Percentiles rank a stretch among this genome's conserved stretches.
These are phyloP conservation scores for Penicillium sp. DNA, from an alignment of 2,329 filamentous ascomycete species.

Conservation along the genomic window DNA sequence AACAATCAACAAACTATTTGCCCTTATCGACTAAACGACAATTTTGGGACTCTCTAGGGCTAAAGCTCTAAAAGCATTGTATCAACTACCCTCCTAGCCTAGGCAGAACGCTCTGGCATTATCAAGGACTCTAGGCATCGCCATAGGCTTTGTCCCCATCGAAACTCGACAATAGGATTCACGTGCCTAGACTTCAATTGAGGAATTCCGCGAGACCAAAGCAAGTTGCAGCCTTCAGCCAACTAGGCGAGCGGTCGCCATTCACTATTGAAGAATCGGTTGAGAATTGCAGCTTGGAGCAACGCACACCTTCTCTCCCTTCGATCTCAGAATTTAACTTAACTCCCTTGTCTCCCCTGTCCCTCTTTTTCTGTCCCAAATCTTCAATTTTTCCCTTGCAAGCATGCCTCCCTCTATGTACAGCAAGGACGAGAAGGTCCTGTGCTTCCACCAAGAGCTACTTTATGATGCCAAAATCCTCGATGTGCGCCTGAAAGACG, in stretches of 20 bases:
- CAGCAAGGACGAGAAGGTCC: conserved; percentile 77
- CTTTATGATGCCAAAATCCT: conserved; percentile 96
- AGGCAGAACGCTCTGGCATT: neutral
- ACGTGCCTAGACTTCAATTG: neutral
- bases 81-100: neutral
- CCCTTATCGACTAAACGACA: neutral
- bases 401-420: conserved; percentile 60
- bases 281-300: neutral
- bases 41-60: neutral
- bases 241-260: neutral
- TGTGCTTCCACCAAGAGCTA: conserved; percentile 96
- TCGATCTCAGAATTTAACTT: neutral
- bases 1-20: neutral
- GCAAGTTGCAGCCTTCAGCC: neutral
- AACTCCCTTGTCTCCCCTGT: neutral
- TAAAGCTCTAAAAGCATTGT: neutral
- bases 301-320: neutral
- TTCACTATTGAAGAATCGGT: neutral
- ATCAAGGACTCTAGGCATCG: neutral
- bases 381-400: conserved; percentile 32
- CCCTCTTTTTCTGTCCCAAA: neutral
- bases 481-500: conserved; percentile 63
- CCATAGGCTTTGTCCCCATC: neutral
- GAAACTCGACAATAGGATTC: neutral
- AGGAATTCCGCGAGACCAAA: neutral